These are phyloP conservation scores for Macrophomina tecta DNA, from an alignment of 2,329 filamentous ascomycete genomes.

Conservation along the genomic window DNA sequence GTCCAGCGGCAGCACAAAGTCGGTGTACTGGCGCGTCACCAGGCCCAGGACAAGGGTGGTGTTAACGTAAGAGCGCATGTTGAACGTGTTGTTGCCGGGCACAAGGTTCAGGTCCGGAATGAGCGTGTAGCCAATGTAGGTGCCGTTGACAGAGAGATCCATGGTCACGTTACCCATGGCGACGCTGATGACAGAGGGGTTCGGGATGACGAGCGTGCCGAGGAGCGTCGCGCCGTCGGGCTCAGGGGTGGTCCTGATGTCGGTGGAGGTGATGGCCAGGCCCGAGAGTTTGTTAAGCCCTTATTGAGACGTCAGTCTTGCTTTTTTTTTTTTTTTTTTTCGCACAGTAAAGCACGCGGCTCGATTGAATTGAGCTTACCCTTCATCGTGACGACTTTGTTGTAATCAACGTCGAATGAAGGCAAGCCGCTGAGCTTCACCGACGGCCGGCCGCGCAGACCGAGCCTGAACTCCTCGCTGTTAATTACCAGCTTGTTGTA, in stretches of 20 bases:
- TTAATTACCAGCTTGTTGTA: slow-evolving; percentile 58
- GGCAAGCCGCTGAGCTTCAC: slow-evolving; percentile 60
- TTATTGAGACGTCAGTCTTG: slow-evolving; percentile 36
- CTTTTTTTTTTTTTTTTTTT: neutral
- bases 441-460: slow-evolving; percentile 58
- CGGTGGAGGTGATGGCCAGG: slow-evolving; percentile 51
- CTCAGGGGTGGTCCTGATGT: slow-evolving; percentile 38
- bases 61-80: slow-evolving; percentile 61
- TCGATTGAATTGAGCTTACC: slow-evolving; percentile 47
- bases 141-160: slow-evolving; percentile 60
- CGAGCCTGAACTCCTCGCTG: slow-evolving; percentile 56
- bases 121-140: slow-evolving; percentile 61
- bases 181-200: slow-evolving; percentile 68
- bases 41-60: slow-evolving; percentile 57
- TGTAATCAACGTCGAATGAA: slow-evolving; percentile 58
- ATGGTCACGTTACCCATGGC: slow-evolving; percentile 72
- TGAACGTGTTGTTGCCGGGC: slow-evolving; percentile 62
- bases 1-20: slow-evolving; percentile 61
- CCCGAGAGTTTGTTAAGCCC: slow-evolving; percentile 64
- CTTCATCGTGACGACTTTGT: slow-evolving; percentile 63
- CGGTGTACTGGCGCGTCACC: slow-evolving; percentile 57
- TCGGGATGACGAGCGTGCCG: slow-evolving; percentile 66
- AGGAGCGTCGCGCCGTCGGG: slow-evolving; percentile 65
- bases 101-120: slow-evolving; percentile 64
- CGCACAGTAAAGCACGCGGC: neutral